Evolutionary conservation across 2,329 filamentous ascomycete species (phyloP).

Genomic region (Iodosphaeria phyllophila): DNA sequence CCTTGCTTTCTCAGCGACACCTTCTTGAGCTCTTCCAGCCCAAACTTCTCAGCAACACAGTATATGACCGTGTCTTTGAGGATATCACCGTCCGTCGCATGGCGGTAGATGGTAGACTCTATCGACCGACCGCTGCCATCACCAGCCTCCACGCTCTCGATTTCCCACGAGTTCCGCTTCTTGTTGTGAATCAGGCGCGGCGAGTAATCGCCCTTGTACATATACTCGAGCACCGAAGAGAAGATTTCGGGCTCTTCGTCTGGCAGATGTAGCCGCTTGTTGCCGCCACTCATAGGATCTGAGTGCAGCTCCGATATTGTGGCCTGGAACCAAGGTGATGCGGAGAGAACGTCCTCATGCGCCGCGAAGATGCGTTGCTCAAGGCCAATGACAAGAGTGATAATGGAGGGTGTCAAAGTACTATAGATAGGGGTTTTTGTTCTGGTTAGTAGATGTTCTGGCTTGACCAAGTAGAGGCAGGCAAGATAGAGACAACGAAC

Average conservation of each 20-base stretch:
- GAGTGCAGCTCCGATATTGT: constrained; percentile 45
- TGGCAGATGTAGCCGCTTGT: constrained; percentile 60
- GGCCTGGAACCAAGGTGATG: constrained; percentile 61
- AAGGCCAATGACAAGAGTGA: constrained; percentile 64
- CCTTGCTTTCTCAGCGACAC: constrained; percentile 78
- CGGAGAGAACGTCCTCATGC: constrained; percentile 67
- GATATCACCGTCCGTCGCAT: constrained; percentile 44
- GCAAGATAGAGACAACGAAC: constrained; percentile 15
- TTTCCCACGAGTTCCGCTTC: constrained; percentile 59
- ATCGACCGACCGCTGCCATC: constrained; percentile 23
- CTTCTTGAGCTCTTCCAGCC: constrained; percentile 67
- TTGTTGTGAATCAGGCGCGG: constrained; percentile 71
- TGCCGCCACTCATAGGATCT: constrained; percentile 33
- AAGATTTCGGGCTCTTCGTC: constrained; percentile 84
- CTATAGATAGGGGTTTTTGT: constrained; percentile 14
- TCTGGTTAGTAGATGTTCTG: not conserved
- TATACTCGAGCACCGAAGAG: constrained; percentile 73
- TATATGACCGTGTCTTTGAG: constrained; percentile 85
- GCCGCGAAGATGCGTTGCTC: constrained; percentile 80
- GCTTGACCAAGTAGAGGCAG: not conserved
- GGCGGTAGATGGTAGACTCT: constrained; percentile 53
- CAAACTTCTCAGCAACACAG: constrained; percentile 72
- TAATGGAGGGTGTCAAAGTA: constrained; percentile 45
- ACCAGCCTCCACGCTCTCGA: constrained; percentile 42
- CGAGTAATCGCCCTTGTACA: constrained; percentile 90